Evolutionary conservation across 1,284 basidiomycete genomes (phyloP), one percentile per base, ranked within the genome.

Genomic region (Ustilago shanxiensis): DNA sequence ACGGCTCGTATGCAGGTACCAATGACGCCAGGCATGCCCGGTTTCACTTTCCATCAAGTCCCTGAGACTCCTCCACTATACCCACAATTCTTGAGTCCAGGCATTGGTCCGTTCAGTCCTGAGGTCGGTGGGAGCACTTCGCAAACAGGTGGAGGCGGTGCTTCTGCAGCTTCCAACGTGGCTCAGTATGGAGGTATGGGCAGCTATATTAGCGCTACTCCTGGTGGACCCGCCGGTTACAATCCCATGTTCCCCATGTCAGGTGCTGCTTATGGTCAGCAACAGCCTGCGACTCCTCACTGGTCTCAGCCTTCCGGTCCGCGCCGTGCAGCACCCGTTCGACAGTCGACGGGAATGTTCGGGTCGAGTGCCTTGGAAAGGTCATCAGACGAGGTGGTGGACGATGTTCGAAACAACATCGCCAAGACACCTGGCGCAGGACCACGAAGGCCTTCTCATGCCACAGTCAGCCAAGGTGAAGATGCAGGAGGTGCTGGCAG

Each of bases 11-110:
- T 74, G 67, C 72, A 67, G 13, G 71, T 81, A 16, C 84, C 86
- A 18, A 86, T 87, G 82, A 87, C 87, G 9, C 87, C 86, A 3
- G 85, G 85, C 9, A 87, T 88, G 87, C 87, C 87, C 0, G 86
- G 86, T 2, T 88, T 87, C 66, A 83, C 85, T 0, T 86, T 88
- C 50, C 85, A 86, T 16, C 79, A 84, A 16, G 81, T 87, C 56
- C 85, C 86, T 1, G 82, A 86, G 57, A 87, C 87, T 16, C 87
- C 87, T 1, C 87, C 87, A 3, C 70, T 86, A 41, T 79, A 87
- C 50, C 79, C 80, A 29, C 84, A 85, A 14, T 83, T 87, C 60
- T 82, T 87, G 45, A 83, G 79, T 14, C 87, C 87, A 6, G 86
- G 85, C 33, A 35, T 86, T 14, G 84, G 82, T 1, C 63, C 79